A percentile compares a stretch with the other conserved stretches of the same genome.
Conservation (phyloP, 306 rosid genomes). For the Abrus precatorius region DNA sequence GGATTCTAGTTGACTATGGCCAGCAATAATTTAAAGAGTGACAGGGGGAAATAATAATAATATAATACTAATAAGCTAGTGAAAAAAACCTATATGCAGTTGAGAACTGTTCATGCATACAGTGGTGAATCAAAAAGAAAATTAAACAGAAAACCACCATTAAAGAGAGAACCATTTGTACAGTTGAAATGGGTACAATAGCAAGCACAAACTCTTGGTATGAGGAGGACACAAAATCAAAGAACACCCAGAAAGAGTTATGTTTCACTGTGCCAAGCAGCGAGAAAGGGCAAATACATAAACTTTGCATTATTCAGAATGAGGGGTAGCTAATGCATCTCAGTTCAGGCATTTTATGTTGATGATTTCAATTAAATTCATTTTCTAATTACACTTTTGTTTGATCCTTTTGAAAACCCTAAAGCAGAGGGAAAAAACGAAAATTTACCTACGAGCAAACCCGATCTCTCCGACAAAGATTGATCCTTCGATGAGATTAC, state of each 20-base stretch:
- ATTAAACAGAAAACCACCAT: conserved; percentile 29
- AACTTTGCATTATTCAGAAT: conserved; percentile 35
- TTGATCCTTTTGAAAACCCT: conserved; percentile 31
- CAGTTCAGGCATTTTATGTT: conserved; percentile 13
- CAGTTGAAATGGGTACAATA: not conserved
- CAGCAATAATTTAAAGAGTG: conserved; percentile 21
- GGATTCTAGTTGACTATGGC: conserved; percentile 3
- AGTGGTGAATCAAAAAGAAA: conserved; percentile 11
- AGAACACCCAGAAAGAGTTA: conserved; percentile 12
- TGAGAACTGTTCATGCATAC: conserved; percentile 14
- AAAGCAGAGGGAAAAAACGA: conserved; percentile 25
- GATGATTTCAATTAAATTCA: conserved; percentile 5
- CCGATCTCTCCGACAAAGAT: conserved; percentile 1
- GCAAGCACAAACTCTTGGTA: conserved; percentile 11
- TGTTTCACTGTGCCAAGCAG: not conserved
- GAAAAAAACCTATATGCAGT: not conserved
- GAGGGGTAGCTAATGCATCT: conserved; percentile 24
- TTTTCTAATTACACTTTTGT: conserved; percentile 2
- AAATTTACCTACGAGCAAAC: conserved; percentile 43
- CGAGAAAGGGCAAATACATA: conserved; percentile 8
- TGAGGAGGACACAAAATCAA: conserved; percentile 34
- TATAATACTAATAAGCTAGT: not conserved
- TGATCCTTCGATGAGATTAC: conserved; percentile 19
- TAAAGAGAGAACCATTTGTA: not conserved
- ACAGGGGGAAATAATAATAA: not conserved